Conservation (phyloP, 2,329 filamentous ascomycete genomes). For the Pestalotiopsis sp. region DNA sequence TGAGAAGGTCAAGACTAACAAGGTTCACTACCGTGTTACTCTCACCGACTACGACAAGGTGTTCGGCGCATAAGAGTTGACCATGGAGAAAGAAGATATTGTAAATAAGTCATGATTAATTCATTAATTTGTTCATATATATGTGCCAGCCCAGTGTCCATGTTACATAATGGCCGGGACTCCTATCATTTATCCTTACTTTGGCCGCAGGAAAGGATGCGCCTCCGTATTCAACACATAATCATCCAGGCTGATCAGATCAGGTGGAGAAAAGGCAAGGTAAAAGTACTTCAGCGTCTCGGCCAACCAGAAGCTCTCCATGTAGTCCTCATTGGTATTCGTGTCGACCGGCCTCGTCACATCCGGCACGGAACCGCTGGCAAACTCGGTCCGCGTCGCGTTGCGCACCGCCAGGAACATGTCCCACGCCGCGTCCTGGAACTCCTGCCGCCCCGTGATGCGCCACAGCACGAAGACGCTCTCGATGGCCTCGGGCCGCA, state of each 20-base stretch:
- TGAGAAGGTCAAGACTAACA: constrained; percentile 69
- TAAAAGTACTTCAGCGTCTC: constrained; percentile 59
- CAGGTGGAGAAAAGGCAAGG: constrained; percentile 53
- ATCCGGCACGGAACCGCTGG: constrained; percentile 30
- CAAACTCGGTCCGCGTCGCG: constrained; percentile 26
- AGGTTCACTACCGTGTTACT: constrained; percentile 74
- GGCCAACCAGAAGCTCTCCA: constrained; percentile 62
- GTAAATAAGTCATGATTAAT: not conserved
- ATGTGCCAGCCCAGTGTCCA: not conserved
- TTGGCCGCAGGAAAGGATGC: constrained; percentile 31
- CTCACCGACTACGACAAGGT: constrained; percentile 69
- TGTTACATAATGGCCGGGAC: not conserved
- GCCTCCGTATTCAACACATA: constrained; percentile 51
- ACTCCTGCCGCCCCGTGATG: constrained; percentile 29
- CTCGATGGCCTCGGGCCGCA: constrained; percentile 37
- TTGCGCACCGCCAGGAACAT: constrained; percentile 33
- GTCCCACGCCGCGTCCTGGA: constrained; percentile 32
- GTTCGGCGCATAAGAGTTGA: constrained; percentile 47
- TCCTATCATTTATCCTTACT: not conserved
- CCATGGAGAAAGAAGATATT: not conserved
- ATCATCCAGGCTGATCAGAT: constrained; percentile 60
- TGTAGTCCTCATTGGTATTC: constrained; percentile 45
- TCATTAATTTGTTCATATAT: not conserved
- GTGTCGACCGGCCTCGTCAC: constrained; percentile 49
- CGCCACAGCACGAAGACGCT: constrained; percentile 36